These are phyloP conservation scores for Teunomyces kruisii DNA, from an alignment of 805 yeast genomes.

Conservation along the genomic window DNA sequence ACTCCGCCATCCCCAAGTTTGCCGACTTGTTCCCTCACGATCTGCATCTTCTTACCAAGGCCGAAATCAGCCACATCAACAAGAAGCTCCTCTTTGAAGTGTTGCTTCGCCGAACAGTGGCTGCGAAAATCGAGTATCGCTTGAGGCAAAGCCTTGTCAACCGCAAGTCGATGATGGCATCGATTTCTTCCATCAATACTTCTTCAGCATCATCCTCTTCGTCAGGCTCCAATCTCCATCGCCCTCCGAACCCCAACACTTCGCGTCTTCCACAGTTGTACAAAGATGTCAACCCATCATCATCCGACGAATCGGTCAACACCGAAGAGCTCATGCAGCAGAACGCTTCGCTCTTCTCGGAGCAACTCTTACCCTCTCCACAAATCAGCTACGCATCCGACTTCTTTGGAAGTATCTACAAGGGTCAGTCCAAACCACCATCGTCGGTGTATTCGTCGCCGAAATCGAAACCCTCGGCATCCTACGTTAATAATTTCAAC, in stretches of 20 bases:
- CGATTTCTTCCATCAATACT: conserved; percentile 27
- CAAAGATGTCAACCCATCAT: neutral
- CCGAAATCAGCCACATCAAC: conserved; percentile 30
- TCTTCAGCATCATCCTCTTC: conserved; percentile 40
- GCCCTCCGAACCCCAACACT: too few species aligned
- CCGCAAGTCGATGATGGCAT: conserved; percentile 30
- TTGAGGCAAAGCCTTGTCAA: conserved; percentile 21
- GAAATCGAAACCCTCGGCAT: neutral
- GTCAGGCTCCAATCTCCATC: conserved; percentile 21
- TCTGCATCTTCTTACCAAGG: conserved; percentile 17
- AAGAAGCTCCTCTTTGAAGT: conserved; percentile 34
- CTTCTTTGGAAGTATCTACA: conserved; percentile 22
- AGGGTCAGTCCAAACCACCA: neutral
- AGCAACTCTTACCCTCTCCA: conserved; percentile 35
- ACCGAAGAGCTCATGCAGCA: conserved; percentile 31
- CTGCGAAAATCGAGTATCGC: conserved; percentile 41
- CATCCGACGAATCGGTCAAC: conserved; percentile 17
- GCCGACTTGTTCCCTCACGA: conserved; percentile 29
- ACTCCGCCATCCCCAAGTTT: conserved; percentile 25
- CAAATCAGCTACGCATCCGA: conserved; percentile 34
- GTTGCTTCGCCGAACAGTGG: conserved; percentile 39
- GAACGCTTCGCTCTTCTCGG: conserved; percentile 31
- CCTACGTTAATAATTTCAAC: conserved; percentile 12
- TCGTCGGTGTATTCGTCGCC: neutral
- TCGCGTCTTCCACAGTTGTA: neutral